Evolutionary conservation across 306 rosid genomes (phyloP).

Genomic region (Castanopsis chinensis): DNA sequence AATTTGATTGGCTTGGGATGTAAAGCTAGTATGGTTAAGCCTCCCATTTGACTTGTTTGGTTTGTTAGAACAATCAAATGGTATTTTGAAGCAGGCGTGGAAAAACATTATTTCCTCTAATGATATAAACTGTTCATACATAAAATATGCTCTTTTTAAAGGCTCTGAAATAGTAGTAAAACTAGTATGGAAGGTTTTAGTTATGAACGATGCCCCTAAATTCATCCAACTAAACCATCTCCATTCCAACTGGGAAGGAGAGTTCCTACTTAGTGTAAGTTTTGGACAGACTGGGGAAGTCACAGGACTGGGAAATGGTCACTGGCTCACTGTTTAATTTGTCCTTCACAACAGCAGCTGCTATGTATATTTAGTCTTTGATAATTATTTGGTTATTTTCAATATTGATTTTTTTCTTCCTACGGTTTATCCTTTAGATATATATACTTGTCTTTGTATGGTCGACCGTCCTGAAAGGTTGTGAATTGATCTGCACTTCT

Average conservation of each 20-base stretch:
- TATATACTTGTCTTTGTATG: conserved; percentile 66
- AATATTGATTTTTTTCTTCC: conserved; percentile 40
- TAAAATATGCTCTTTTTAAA: neutral
- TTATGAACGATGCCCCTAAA: neutral
- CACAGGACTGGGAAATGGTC: conserved; percentile 57
- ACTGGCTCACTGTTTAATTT: conserved; percentile 60
- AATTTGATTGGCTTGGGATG: too few relatives aligned
- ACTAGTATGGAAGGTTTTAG: neutral
- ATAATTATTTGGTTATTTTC: conserved; percentile 9
- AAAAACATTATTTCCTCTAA: too few relatives aligned
- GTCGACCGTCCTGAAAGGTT: conserved; percentile 66
- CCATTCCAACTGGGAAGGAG: conserved; percentile 53
- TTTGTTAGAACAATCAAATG: neutral
- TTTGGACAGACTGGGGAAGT: conserved; percentile 62
- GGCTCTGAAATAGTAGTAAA: neutral
- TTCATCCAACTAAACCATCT: conserved; percentile 5
- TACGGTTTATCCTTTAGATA: conserved; percentile 66
- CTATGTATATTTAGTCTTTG: conserved; percentile 1
- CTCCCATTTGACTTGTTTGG: too few relatives aligned
- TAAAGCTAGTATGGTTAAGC: too few relatives aligned
- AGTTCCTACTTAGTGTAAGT: conserved; percentile 68
- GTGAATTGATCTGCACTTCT: conserved; percentile 69
- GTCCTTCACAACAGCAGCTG: conserved; percentile 80
- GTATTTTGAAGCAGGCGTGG: too few relatives aligned
- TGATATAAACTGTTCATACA: neutral